A percentile compares a stretch with the other conserved stretches of the same genome.
Evolutionary conservation across 306 rosid genomes (phyloP).

Genomic region (Geum urbanum): DNA sequence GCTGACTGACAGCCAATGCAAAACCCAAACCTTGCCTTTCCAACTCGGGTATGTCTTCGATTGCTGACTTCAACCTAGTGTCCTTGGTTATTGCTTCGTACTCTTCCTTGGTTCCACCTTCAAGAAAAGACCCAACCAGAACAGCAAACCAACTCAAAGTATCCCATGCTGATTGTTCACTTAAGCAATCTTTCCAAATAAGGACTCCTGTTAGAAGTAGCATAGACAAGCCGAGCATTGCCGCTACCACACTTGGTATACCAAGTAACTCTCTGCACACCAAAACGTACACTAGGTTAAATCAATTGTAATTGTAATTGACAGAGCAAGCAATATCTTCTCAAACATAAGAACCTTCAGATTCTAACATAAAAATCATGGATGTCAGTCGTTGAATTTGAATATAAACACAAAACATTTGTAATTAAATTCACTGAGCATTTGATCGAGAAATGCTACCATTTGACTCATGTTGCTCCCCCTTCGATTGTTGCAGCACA

Average conservation of each 20-base stretch:
- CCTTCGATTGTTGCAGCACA: too few relatives aligned
- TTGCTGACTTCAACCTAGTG: conserved; percentile 63
- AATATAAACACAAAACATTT: too few relatives aligned
- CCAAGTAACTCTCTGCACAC: conserved; percentile 67
- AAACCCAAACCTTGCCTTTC: conserved; percentile 80
- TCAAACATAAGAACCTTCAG: too few relatives aligned
- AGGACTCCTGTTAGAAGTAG: conserved; percentile 82
- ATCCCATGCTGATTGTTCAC: conserved; percentile 94
- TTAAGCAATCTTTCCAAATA: conserved; percentile 85
- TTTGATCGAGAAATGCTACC: too few relatives aligned
- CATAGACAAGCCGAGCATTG: conserved; percentile 84
- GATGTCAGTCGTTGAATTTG: too few relatives aligned
- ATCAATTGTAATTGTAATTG: conserved; percentile 4
- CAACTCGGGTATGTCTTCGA: conserved; percentile 68
- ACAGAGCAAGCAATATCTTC: conserved; percentile 21
- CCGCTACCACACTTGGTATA: conserved; percentile 79
- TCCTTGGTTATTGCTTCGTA: conserved; percentile 62
- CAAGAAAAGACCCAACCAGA: conserved; percentile 78
- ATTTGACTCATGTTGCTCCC: too few relatives aligned
- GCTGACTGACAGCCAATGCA: conserved; percentile 53
- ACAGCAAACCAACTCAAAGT: conserved; percentile 95
- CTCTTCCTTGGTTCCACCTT: conserved; percentile 76
- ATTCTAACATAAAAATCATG: too few relatives aligned
- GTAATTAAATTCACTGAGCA: too few relatives aligned
- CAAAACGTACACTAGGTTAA: conserved; percentile 12